Base-by-base conservation (phyloP, 768 basidiomycete species). In the Mycena crocata region DNA sequence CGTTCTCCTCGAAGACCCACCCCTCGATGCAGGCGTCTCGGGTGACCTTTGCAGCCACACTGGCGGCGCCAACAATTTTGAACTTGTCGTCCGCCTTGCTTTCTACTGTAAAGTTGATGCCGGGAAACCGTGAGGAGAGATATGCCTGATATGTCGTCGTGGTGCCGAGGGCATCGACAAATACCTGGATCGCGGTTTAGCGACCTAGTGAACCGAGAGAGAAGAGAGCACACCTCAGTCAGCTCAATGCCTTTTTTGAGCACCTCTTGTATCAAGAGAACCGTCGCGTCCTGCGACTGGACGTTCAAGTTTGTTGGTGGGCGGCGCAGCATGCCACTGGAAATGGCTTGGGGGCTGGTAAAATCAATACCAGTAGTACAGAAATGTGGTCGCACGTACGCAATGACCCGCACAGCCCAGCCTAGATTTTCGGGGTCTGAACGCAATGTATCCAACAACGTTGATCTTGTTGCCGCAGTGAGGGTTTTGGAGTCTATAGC, bases 1-100 rank as follows among this genome's bases (percentile, higher is more conserved):
- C 73, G 32, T 79, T 82, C 73, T 94, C 93, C 76, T 93, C 89
- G 69, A 90, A 96, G 13, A 83, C 74, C 97, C 97, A 99, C 4
- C 85, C 85, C 66, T 96, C 91, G 23, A 98, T 83, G 78, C 95
- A 95, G 9, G 91, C 89, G 73, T 99, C 97, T 61, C 97, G 85
- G 0, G 96, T 98, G 30, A 97, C 96, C 79, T 99, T 99, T 2
- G 98, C 98, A 3, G 95, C 95, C n/a, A 99, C 94, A 76, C 94
- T 95, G 2, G 97, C 98, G 8, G 98, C 98, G 24, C 95, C 92
- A 64, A 99, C 98, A 65, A 99, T 96, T 74, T 96, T 98, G 85
- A 89, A 99, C 67, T 93, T 90, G n/a, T 91, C 90, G 74, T 99
- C 98, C 19, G 98, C 98, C 78, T 99, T 98, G 30, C 89, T 88